Base-by-base conservation (phyloP, 345 rosid genomes). In the Gossypium thurberi region DNA sequence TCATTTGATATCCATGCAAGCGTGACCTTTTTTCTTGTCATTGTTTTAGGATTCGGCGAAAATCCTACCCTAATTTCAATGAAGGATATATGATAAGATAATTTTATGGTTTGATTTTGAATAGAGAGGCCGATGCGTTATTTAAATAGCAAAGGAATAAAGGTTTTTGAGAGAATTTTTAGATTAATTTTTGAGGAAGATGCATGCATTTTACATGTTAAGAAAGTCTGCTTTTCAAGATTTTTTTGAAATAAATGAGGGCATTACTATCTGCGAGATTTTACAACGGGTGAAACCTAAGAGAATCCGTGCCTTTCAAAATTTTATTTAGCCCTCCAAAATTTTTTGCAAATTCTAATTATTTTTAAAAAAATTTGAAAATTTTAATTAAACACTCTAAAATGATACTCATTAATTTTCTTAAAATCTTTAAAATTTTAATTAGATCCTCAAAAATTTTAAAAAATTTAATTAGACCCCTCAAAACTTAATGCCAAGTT, bases 11-110 rank as follows among this genome's bases (percentile, higher is more conserved):
- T 83, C 80, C 79, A 83, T 10, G 23, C 75, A 55, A 85, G 86
- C 43, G 69, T 79, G 53, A 88, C 82, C 81, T 79, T 86, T 82
- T 78, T 88, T 65, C 92, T 83, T 8, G 85, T 70, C 88, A 88
- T 88, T 46, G 20, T 69, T 70, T n/a, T 0, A 9, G 3, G 21
- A 26, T 25, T 20, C 0, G 15, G 33, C 2, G 0, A 33, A 57
- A 57, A 21, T 2, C 11, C 33, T 57, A 21, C 1, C 11, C 33
- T 57, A 10, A 1, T 21, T 57, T 57, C 15, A 57, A 21, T 9
- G 33, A 1, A 12, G 33, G 26, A 55, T 55, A 9, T 2, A 43
- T 33, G 40, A 46, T 12, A 46, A 44, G 40, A 46, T n/a, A 65
- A 8, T 5, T 3, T 12, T 21, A 20, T 37, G 53, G 9, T 20